These are phyloP conservation scores for Talaromyces borbonicus DNA, from an alignment of 495 filamentous ascomycete species.

Conservation along the genomic window DNA sequence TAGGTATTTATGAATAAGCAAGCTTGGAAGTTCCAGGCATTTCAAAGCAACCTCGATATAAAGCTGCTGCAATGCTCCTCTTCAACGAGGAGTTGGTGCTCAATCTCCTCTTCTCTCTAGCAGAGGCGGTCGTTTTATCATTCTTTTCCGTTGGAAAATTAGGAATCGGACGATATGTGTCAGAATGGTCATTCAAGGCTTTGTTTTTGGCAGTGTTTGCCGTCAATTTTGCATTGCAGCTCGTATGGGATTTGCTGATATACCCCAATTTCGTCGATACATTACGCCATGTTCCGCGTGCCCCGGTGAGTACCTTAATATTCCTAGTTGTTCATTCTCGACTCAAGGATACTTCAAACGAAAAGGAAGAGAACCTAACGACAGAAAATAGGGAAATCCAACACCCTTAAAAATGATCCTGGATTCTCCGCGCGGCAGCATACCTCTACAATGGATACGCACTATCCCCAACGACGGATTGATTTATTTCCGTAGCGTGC, in stretches of 20 bases:
- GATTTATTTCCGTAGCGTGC: constrained; percentile 56
- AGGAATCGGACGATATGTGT: not conserved
- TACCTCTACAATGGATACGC: constrained; percentile 58
- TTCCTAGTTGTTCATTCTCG: too few relatives aligned
- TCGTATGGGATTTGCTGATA: constrained; percentile 44
- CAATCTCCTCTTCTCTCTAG: constrained; percentile 1
- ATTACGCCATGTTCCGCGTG: constrained; percentile 50
- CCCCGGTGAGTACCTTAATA: constrained; percentile 34
- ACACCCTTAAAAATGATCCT: constrained; percentile 50
- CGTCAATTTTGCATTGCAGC: constrained; percentile 17
- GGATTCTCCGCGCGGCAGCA: constrained; percentile 48
- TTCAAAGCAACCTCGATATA: not conserved
- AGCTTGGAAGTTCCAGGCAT: too few relatives aligned
- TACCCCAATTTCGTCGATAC: constrained; percentile 72
- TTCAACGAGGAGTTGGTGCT: constrained; percentile 3
- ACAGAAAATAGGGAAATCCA: constrained; percentile 30
- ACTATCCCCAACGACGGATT: constrained; percentile 76
- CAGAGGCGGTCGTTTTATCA: not conserved
- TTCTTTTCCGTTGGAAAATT: too few relatives aligned
- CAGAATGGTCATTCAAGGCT: constrained; percentile 3
- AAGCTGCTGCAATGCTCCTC: not conserved
- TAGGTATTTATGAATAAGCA: too few relatives aligned
- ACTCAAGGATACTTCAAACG: too few relatives aligned
- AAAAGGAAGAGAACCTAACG: not conserved
- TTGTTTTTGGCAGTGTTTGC: constrained; percentile 6